These are phyloP conservation scores for Hypomontagnella submonticulosa DNA, from an alignment of 495 filamentous ascomycete species.

Conservation along the genomic window DNA sequence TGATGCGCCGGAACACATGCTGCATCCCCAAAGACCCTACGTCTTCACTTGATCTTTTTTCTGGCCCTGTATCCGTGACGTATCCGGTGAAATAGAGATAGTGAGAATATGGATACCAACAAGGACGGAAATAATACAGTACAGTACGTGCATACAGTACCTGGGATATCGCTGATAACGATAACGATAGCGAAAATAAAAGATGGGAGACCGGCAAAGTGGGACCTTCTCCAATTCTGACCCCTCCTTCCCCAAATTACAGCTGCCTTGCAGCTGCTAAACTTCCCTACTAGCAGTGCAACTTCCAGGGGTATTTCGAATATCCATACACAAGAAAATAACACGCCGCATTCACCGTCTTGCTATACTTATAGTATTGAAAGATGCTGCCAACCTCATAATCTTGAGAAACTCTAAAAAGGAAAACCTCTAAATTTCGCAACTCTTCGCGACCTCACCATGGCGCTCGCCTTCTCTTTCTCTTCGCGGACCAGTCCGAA, in stretches of 20 bases:
- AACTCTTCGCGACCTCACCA: too few relatives aligned
- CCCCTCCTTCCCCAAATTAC: slow-evolving; percentile 29
- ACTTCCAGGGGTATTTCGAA: not conserved
- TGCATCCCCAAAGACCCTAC: slow-evolving; percentile 42
- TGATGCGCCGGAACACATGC: slow-evolving; percentile 45
- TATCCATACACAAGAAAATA: too few relatives aligned
- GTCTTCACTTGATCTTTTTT: slow-evolving; percentile 12
- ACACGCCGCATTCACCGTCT: too few relatives aligned
- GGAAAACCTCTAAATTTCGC: too few relatives aligned
- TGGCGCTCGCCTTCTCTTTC: too few relatives aligned
- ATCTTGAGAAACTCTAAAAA: too few relatives aligned
- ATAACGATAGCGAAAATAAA: not conserved
- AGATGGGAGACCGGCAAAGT: slow-evolving; percentile 32
- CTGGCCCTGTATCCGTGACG: not conserved
- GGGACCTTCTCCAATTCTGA: slow-evolving; percentile 22
- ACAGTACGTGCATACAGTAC: too few relatives aligned
- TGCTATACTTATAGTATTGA: too few relatives aligned
- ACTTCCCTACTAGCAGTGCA: not conserved
- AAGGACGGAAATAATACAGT: too few relatives aligned
- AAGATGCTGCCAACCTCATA: not conserved
- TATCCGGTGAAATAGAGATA: slow-evolving; percentile 19
- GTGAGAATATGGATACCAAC: too few relatives aligned
- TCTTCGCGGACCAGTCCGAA: too few relatives aligned
- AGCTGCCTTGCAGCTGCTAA: not conserved
- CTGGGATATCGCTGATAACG: too few relatives aligned